phyloP scores from a whole-genome alignment of 179 eudicot species.

The Silene noctiflora region DNA sequence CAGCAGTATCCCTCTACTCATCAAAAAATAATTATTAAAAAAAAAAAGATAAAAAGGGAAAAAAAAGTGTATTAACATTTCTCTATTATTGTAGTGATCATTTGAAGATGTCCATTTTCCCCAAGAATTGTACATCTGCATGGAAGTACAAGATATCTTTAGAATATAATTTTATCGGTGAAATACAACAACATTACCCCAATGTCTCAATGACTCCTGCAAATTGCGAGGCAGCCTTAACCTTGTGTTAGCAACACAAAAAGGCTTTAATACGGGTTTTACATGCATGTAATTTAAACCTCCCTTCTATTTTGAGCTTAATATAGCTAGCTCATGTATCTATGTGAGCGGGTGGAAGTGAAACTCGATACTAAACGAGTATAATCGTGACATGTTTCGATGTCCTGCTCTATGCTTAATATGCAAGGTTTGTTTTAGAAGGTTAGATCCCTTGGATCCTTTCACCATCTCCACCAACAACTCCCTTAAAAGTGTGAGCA shows the following conservation, averaged over 20 bases:
- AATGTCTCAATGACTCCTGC: too few relatives aligned
- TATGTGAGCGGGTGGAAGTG: not conserved
- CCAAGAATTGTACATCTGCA: slow-evolving; percentile 36
- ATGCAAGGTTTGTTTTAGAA: slow-evolving; percentile 18
- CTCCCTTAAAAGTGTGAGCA: slow-evolving; percentile 13
- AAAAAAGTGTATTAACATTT: slow-evolving; percentile 36
- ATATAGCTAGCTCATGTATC: too few relatives aligned
- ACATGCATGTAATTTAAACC: too few relatives aligned
- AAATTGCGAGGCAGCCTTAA: too few relatives aligned
- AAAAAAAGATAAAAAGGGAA: slow-evolving; percentile 7
- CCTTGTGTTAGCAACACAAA: too few relatives aligned
- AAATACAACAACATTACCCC: too few relatives aligned
- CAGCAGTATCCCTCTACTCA: slow-evolving; percentile 26
- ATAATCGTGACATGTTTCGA: too few relatives aligned
- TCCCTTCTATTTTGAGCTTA: too few relatives aligned
- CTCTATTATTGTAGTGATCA: slow-evolving; percentile 10
- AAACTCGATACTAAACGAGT: too few relatives aligned
- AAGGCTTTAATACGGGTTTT: too few relatives aligned
- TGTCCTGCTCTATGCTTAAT: slow-evolving; percentile 15
- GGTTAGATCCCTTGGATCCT: slow-evolving; percentile 11
- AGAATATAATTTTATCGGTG: too few relatives aligned
- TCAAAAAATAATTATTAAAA: slow-evolving; percentile 9
- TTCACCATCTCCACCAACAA: slow-evolving; percentile 24
- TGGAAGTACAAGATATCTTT: too few relatives aligned
- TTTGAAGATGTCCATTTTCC: slow-evolving; percentile 35